Evolutionary conservation across 768 basidiomycete species (phyloP).

Genomic region (Cyathus striatus): DNA sequence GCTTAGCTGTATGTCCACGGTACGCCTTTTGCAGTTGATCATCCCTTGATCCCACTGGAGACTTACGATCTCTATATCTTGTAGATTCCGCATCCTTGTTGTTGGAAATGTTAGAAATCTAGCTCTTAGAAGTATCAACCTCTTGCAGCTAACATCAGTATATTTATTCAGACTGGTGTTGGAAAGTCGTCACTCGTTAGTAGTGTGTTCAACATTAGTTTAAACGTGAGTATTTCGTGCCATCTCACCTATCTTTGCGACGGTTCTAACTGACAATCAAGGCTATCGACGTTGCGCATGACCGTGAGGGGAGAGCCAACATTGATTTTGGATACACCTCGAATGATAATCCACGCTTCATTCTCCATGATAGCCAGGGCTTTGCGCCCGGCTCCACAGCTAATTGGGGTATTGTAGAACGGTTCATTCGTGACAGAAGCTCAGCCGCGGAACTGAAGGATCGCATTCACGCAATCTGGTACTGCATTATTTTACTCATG

Average conservation of each 20-base stretch:
- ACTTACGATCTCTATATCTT: background rate
- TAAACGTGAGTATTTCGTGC: too few species aligned
- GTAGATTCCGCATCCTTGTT: conserved; percentile 1
- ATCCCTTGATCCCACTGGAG: too few species aligned
- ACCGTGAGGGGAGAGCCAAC: background rate
- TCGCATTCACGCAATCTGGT: background rate
- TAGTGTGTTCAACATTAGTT: background rate
- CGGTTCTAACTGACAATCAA: background rate
- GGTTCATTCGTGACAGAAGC: background rate
- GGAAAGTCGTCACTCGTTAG: background rate
- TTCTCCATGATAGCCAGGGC: background rate
- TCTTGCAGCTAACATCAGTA: background rate
- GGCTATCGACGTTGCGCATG: background rate
- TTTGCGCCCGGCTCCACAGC: background rate
- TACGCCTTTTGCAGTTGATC: too few species aligned
- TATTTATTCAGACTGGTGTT: background rate
- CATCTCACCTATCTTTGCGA: too few species aligned
- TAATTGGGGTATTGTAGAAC: background rate
- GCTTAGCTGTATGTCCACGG: too few species aligned
- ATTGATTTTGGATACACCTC: too few species aligned
- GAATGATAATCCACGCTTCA: background rate
- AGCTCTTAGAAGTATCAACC: background rate
- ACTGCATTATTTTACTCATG: background rate
- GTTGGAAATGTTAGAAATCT: background rate
- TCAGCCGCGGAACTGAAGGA: background rate